Conservation (phyloP, 176 grass and related monocot species). For the Pontederia paniculata region DNA sequence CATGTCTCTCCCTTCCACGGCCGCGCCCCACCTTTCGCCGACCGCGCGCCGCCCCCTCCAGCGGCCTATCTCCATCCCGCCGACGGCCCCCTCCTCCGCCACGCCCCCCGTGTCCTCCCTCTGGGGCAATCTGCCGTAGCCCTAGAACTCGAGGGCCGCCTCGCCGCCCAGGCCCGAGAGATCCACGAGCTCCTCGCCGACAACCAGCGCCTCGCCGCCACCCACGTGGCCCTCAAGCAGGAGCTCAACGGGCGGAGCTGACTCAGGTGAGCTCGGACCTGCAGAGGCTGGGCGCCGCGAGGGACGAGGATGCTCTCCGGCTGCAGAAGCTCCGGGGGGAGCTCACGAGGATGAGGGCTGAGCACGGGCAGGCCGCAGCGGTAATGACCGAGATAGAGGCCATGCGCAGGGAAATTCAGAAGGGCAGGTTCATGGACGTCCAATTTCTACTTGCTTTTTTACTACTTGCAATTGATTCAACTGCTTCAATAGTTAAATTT, state of each 20-base stretch:
- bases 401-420: constrained; percentile 86
- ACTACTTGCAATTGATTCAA: no score
- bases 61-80: not conserved
- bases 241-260: constrained; percentile 51
- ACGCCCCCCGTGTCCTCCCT: not conserved
- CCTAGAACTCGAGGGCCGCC: constrained; percentile 45
- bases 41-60: not conserved
- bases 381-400: constrained; percentile 49
- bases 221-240: constrained; percentile 79
- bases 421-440: constrained; percentile 48
- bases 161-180: constrained; percentile 36
- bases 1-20: no score
- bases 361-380: constrained; percentile 25
- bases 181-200: constrained; percentile 71
- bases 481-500: no score
- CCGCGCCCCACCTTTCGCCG: not conserved
- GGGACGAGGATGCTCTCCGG: constrained; percentile 38
- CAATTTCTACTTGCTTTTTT: no score
- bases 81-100: constrained; percentile 16
- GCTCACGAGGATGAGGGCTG: constrained; percentile 25
- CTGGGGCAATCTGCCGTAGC: not conserved
- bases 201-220: constrained; percentile 86
- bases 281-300: constrained; percentile 24
- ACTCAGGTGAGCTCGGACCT: constrained; percentile 48
- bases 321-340: constrained; percentile 37